Evolutionary conservation across 352 stramenopile species (phyloP).

Genomic region (Globisporangium solare): DNA sequence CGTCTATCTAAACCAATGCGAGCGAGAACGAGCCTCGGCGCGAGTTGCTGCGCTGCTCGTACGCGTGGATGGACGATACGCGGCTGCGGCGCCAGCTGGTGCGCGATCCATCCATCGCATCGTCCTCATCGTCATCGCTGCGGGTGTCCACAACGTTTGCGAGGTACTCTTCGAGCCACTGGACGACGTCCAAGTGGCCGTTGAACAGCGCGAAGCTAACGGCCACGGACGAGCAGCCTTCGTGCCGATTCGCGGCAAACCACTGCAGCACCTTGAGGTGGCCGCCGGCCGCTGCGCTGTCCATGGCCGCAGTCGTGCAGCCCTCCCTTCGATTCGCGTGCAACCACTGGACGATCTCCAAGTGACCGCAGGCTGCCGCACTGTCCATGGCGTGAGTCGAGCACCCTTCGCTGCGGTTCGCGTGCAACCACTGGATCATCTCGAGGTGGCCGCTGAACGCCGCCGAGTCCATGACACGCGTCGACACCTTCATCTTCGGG

Average conservation of each 20-base stretch:
- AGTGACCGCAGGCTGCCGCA: slow-evolving; percentile 58
- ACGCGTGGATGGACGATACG: slow-evolving; percentile 14
- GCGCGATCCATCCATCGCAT: background rate
- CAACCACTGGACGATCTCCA: slow-evolving; percentile 72
- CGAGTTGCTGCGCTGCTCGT: slow-evolving; percentile 16
- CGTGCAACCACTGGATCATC: slow-evolving; percentile 71
- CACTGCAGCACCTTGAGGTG: slow-evolving; percentile 67
- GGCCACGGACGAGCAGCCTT: slow-evolving; percentile 72
- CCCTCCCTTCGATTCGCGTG: slow-evolving; percentile 57
- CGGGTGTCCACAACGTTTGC: slow-evolving; percentile 6
- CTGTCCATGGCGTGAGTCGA: slow-evolving; percentile 76
- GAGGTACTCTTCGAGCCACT: slow-evolving; percentile 54
- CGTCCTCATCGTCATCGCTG: slow-evolving; percentile 6
- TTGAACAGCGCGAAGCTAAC: slow-evolving; percentile 66
- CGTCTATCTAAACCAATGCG: background rate
- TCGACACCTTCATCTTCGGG: slow-evolving; percentile 44
- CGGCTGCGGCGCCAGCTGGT: slow-evolving; percentile 9
- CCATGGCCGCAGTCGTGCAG: slow-evolving; percentile 69
- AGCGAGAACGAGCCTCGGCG: slow-evolving; percentile 11
- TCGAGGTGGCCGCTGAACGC: slow-evolving; percentile 61
- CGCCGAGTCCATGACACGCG: slow-evolving; percentile 78
- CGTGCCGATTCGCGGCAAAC: slow-evolving; percentile 46
- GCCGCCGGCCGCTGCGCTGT: slow-evolving; percentile 60
- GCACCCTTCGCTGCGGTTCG: slow-evolving; percentile 62
- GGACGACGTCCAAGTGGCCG: slow-evolving; percentile 55